phyloP scores from a whole-genome alignment of 2,329 filamentous ascomycete genomes.

The Aspergillus uvarum region DNA sequence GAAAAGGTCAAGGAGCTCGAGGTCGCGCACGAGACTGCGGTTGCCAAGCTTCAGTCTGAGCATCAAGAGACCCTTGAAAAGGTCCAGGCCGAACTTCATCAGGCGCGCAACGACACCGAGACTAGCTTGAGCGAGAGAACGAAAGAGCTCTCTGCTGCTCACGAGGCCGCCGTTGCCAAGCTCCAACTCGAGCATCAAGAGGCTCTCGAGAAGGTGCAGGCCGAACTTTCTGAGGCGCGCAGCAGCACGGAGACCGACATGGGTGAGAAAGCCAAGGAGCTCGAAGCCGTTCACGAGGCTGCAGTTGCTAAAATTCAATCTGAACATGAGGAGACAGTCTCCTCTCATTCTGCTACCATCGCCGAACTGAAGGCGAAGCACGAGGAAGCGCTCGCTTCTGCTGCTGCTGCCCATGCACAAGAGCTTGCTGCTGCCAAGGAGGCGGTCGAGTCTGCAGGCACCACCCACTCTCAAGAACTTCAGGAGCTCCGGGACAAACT shows the following conservation, averaged over 20 bases:
- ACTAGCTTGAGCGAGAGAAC: background rate
- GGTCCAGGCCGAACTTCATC: background rate
- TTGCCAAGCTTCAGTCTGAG: conserved; percentile 22
- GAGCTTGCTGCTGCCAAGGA: conserved; percentile 36
- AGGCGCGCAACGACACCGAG: background rate
- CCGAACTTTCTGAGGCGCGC: background rate
- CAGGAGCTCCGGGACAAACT: conserved; percentile 36
- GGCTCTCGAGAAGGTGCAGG: background rate
- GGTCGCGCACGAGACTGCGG: conserved; percentile 27
- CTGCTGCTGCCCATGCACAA: conserved; percentile 32
- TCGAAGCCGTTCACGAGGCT: background rate
- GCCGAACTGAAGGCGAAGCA: conserved; percentile 23
- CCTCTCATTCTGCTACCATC: conserved; percentile 30
- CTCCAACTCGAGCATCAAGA: background rate
- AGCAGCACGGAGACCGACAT: conserved; percentile 10
- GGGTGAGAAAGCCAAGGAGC: conserved; percentile 35
- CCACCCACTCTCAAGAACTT: conserved; percentile 33
- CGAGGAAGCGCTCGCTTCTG: conserved; percentile 23
- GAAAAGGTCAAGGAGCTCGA: conserved; percentile 31
- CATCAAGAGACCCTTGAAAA: background rate
- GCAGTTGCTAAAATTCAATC: conserved; percentile 30
- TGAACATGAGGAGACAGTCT: conserved; percentile 28
- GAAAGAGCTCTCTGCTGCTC: background rate
- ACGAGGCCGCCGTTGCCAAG: background rate
- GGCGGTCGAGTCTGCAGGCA: conserved; percentile 30